Evolutionary conservation across 305 asterid species (phyloP), one percentile per base, ranked within the genome.

Genomic region (Fraxinus xanthoxyloides): DNA sequence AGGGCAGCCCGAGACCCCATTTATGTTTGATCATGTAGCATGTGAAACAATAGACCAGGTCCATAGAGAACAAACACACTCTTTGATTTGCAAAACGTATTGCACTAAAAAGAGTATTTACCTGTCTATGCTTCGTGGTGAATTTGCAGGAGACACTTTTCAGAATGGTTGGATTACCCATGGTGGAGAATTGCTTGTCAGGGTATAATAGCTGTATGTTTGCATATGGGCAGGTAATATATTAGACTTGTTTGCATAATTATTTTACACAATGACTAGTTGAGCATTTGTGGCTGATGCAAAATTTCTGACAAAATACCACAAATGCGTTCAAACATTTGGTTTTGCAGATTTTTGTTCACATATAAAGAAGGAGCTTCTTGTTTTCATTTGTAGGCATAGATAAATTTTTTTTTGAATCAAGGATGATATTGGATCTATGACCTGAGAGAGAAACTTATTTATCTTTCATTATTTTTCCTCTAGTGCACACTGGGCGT

Each of bases 161-260:
- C 84, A 86, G 94, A 87, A 88, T 97, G 91, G 97, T 90, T 85
- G 99, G 99, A 48, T 87, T 97, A 91, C 98, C 98, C 30, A 97
- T 97, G 98, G 98, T 97, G 69, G 99, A 97, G 89, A 97, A 97
- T 82, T 97, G 98, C 87, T 87, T 97, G 89, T 93, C 98, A 26
- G 99, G 98, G 77, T 97, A 97, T 84, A 94, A 97, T 77, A 97
- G 99, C 86, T 97, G 98, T 87, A 92, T 97, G 95, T 97, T 97
- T 89, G 99, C 99, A 40, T 97, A 97, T 76, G 99, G 99, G 61
- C 99, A 97, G 98, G 99, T 97, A 88, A 72, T 67, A 56, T 35
- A 21, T 32, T 48, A 2, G 56, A 78, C 46, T 35, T 24, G 67
- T 38, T 67, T 32, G 51, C 30, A 51, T 77, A 15, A 65, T 75